These are phyloP conservation scores for Starmerella apicola DNA, from an alignment of 805 yeast genomes.

Conservation along the genomic window DNA sequence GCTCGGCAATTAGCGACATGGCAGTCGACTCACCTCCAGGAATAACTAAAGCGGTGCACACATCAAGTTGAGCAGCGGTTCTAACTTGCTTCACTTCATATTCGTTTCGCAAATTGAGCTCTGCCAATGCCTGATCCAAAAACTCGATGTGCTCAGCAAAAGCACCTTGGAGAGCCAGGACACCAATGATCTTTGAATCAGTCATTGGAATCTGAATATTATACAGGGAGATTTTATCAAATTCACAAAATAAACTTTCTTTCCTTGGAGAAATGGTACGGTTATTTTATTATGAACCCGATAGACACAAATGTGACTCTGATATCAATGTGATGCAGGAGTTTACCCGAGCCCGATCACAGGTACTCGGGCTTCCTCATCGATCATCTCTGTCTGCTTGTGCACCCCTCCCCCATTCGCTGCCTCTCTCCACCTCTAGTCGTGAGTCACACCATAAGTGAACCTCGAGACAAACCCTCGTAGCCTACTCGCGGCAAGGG, in stretches of 20 bases:
- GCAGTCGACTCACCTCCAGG: constrained; percentile 45
- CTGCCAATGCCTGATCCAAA: constrained; percentile 32
- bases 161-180: constrained; percentile 70
- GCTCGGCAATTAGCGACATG: constrained; percentile 57
- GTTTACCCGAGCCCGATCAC: too few relatives aligned
- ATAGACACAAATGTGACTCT: too few relatives aligned
- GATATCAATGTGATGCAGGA: too few relatives aligned
- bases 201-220: neutral
- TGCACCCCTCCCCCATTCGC: too few relatives aligned
- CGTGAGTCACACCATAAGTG: too few relatives aligned
- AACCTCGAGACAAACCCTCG: too few relatives aligned
- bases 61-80: constrained; percentile 37
- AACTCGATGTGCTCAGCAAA: constrained; percentile 53
- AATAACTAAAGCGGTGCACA: constrained; percentile 48
- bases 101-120: constrained; percentile 6
- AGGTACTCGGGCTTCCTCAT: too few relatives aligned
- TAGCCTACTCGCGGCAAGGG: too few relatives aligned
- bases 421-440: too few relatives aligned
- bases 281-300: too few relatives aligned
- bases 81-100: constrained; percentile 34
- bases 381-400: too few relatives aligned
- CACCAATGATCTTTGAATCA: constrained; percentile 36
- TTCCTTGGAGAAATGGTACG: neutral
- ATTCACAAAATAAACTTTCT: neutral
- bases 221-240: neutral